phyloP scores from a whole-genome alignment of 2,329 filamentous ascomycete genomes.

The Xylaria sp. region DNA sequence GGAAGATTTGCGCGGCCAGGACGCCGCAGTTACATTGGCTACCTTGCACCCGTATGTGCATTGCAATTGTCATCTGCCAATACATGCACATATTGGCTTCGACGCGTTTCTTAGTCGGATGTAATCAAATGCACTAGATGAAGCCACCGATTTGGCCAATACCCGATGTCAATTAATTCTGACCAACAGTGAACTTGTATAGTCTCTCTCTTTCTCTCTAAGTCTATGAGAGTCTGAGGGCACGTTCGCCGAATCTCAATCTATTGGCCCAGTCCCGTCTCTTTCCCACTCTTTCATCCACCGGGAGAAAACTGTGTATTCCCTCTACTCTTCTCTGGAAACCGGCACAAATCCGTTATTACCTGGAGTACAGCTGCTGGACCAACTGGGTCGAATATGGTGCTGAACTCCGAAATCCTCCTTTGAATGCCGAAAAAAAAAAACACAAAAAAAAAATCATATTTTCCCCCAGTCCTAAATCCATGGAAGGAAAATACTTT shows the following conservation, averaged over 20 bases:
- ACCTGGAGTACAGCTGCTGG: conserved; percentile 13
- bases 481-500: conserved; percentile 29
- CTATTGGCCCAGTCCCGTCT: conserved; percentile 36
- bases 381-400: conserved; percentile 15
- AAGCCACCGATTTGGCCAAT: neutral
- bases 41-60: neutral
- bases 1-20: conserved; percentile 40
- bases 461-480: conserved; percentile 20
- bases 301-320: neutral
- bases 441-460: neutral
- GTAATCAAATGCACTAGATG: neutral
- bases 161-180: conserved; percentile 33
- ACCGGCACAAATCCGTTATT: conserved; percentile 6
- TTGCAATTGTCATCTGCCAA: conserved; percentile 3
- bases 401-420: conserved; percentile 29
- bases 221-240: conserved; percentile 45
- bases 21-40: conserved; percentile 25
- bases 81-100: neutral
- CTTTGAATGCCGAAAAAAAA: conserved; percentile 13
- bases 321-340: neutral
- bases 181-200: conserved; percentile 18
- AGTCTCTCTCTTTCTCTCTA: conserved; percentile 39
- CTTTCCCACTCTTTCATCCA: neutral
- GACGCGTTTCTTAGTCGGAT: neutral
- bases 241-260: conserved; percentile 45